Evolutionary conservation across 148 eudicot species (phyloP).

Genomic region (Rhododendron simsii): DNA sequence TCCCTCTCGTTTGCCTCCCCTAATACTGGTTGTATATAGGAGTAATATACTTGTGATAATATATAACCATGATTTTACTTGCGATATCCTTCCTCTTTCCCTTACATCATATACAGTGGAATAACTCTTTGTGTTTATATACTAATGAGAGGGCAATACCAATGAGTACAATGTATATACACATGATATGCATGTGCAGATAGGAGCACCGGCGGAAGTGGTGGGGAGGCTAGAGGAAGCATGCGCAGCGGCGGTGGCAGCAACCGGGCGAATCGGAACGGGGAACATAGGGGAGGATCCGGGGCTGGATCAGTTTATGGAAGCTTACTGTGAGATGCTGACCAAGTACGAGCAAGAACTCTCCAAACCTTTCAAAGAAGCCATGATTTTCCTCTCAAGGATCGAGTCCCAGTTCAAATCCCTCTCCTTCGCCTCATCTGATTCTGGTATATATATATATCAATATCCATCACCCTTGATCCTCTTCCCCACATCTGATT

Average conservation of each 20-base stretch:
- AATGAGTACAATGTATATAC: background rate
- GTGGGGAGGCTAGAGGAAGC: conserved; percentile 86
- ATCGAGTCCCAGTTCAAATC: conserved; percentile 86
- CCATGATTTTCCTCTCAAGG: conserved; percentile 84
- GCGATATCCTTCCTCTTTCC: too few relatives aligned
- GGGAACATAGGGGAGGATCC: conserved; percentile 77
- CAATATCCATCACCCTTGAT: background rate
- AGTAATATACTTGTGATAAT: too few relatives aligned
- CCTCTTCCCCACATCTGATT: conserved; percentile 19
- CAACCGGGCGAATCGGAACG: conserved; percentile 9
- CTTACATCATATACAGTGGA: too few relatives aligned
- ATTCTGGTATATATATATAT: conserved; percentile 37
- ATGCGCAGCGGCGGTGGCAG: conserved; percentile 32
- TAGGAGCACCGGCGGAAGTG: conserved; percentile 95
- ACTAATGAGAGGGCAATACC: background rate
- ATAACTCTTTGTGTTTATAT: too few relatives aligned
- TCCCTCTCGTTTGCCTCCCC: too few relatives aligned
- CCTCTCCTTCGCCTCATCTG: conserved; percentile 57
- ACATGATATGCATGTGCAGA: conserved; percentile 26
- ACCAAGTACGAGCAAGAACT: conserved; percentile 87
- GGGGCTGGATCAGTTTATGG: conserved; percentile 93
- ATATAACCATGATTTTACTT: too few relatives aligned
- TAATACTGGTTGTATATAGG: too few relatives aligned
- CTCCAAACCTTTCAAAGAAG: conserved; percentile 90
- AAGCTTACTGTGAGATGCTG: conserved; percentile 95